These are phyloP conservation scores for Diatrype stigma DNA, from an alignment of 2,329 filamentous ascomycete species.

Conservation along the genomic window DNA sequence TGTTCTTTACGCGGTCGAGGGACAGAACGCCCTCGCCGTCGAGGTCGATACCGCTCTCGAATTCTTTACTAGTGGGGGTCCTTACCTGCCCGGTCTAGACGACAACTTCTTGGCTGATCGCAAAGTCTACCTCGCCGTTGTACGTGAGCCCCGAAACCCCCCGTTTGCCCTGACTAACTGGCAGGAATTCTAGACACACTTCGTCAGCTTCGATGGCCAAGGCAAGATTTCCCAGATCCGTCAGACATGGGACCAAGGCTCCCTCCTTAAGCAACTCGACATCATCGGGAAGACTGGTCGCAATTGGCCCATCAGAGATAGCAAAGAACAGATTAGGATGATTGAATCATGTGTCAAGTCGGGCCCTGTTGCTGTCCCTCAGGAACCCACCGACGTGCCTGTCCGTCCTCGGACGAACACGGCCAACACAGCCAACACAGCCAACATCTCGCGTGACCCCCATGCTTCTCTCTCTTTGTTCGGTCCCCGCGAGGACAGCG, in stretches of 20 bases:
- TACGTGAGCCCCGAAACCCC: slow-evolving; percentile 43
- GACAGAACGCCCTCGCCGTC: slow-evolving; percentile 61
- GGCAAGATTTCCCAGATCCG: slow-evolving; percentile 84
- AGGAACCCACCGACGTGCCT: slow-evolving; percentile 33
- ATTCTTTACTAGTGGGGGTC: slow-evolving; percentile 75
- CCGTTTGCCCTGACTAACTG: neutral
- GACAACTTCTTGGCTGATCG: slow-evolving; percentile 91
- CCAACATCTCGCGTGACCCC: slow-evolving; percentile 55
- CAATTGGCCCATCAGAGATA: slow-evolving; percentile 93
- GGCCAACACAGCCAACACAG: slow-evolving; percentile 50
- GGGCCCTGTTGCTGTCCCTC: slow-evolving; percentile 31
- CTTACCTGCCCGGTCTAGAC: slow-evolving; percentile 83
- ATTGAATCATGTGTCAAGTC: slow-evolving; percentile 60
- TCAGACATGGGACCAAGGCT: slow-evolving; percentile 91
- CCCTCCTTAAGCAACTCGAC: slow-evolving; percentile 87
- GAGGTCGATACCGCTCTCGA: slow-evolving; percentile 82
- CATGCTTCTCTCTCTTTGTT: slow-evolving; percentile 74
- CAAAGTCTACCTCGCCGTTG: slow-evolving; percentile 73
- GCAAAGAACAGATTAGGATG: slow-evolving; percentile 75
- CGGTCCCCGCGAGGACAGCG: slow-evolving; percentile 60
- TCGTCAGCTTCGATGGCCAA: slow-evolving; percentile 75
- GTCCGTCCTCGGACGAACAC: slow-evolving; percentile 48
- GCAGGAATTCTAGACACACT: slow-evolving; percentile 62
- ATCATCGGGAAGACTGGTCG: slow-evolving; percentile 85
- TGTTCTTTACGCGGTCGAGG: slow-evolving; percentile 70